Percentiles rank a stretch among this genome's conserved stretches.
These are phyloP conservation scores for Coemansia nantahalensis DNA, from an alignment of 192 early-diverging fungal species.

Conservation along the genomic window DNA sequence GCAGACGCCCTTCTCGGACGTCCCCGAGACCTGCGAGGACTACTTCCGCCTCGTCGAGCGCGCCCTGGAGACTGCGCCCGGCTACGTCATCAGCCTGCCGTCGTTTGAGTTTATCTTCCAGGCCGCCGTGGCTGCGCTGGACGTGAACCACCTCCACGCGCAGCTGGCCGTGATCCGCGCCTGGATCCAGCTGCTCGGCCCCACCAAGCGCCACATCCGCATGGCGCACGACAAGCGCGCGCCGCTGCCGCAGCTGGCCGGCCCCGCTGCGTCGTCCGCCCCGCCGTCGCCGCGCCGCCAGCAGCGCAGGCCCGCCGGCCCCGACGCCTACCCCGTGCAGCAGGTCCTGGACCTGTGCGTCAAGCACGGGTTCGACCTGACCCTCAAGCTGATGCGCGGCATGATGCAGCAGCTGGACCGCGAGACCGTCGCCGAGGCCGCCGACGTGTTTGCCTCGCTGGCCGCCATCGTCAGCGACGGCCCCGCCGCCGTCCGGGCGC, in stretches of 20 bases:
- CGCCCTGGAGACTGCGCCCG: conserved; percentile 34
- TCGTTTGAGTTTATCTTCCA: conserved; percentile 33
- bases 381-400: conserved; percentile 27
- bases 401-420: conserved; percentile 37
- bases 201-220: conserved; percentile 46
- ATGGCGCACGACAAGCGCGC: conserved; percentile 17
- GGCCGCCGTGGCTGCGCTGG: conserved; percentile 36
- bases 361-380: conserved; percentile 34
- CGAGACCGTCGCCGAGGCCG: conserved; percentile 29
- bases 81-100: conserved; percentile 16
- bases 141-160: conserved; percentile 42
- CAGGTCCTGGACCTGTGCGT: conserved; percentile 35
- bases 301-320: conserved; percentile 4
- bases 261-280: background rate
- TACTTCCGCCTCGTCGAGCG: conserved; percentile 44
- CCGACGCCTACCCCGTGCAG: conserved; percentile 32
- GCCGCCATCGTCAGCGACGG: conserved; percentile 39
- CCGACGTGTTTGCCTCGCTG: conserved; percentile 31
- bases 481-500: conserved; percentile 11
- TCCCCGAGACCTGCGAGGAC: conserved; percentile 48
- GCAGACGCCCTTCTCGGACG: conserved; percentile 31
- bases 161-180: conserved; percentile 31
- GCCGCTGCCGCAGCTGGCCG: conserved; percentile 1
- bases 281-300: conserved; percentile 12
- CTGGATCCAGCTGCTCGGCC: conserved; percentile 42